A percentile compares a stretch with the other conserved stretches of the same genome.
Conservation (phyloP, 768 basidiomycete species). For the Saitozyma sp. region DNA sequence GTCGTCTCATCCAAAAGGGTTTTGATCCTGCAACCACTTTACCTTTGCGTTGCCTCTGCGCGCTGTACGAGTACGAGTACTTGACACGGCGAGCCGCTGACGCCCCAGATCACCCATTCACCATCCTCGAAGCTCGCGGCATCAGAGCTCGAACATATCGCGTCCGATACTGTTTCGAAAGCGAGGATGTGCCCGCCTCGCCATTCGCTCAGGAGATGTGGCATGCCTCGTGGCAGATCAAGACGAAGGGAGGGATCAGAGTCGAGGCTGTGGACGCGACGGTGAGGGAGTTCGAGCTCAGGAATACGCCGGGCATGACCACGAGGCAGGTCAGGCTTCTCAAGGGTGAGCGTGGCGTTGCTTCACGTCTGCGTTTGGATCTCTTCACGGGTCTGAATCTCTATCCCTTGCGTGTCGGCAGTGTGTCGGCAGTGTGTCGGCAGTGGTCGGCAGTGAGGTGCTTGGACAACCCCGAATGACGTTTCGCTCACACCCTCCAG, state of each 20-base stretch:
- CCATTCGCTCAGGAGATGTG: conserved; percentile 11
- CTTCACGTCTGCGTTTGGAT: no score
- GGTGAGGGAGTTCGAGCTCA: conserved; percentile 6
- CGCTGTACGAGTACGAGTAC: not conserved
- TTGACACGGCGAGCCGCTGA: not conserved
- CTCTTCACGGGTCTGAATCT: no score
- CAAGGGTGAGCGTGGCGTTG: no score
- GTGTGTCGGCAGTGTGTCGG: no score
- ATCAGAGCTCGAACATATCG: conserved; percentile 4
- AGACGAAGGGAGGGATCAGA: not conserved
- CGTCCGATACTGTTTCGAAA: conserved; percentile 12
- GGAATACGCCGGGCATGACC: no score
- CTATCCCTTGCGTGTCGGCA: no score
- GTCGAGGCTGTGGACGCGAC: conserved; percentile 1
- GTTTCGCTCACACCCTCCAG: no score
- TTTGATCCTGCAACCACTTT: not conserved
- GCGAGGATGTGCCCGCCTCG: not conserved
- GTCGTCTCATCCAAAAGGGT: not conserved
- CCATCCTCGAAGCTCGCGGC: conserved; percentile 5
- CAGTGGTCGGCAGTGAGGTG: no score
- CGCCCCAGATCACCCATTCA: conserved; percentile 11
- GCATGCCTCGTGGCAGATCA: conserved; percentile 14
- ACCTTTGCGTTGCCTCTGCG: not conserved
- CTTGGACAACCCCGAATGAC: no score
- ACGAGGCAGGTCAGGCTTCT: no score